Evolutionary conservation across 2,329 filamentous ascomycete genomes (phyloP).

Genomic region (Pestalotiopsis sp.): DNA sequence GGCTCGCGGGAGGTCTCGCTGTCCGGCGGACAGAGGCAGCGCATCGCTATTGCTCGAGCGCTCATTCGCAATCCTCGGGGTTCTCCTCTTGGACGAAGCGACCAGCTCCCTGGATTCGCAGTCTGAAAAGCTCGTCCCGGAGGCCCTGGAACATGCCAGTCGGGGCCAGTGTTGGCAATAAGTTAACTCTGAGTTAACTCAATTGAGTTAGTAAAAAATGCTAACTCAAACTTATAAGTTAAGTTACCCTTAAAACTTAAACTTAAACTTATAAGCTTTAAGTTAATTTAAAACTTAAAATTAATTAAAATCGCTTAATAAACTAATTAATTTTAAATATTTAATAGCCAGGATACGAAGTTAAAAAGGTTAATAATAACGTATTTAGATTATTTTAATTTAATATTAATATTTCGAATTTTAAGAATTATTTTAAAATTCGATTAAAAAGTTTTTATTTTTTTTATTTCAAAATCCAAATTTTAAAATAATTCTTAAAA

Average conservation of each 20-base stretch:
- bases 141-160: conserved; percentile 82
- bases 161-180: conserved; percentile 52
- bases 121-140: conserved; percentile 91
- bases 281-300: too few relatives aligned
- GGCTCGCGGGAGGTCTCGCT: conserved; percentile 76
- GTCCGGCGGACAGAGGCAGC: conserved; percentile 65
- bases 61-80: conserved; percentile 87
- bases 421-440: background rate
- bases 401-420: too few relatives aligned
- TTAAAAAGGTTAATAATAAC: too few relatives aligned
- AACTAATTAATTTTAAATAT: too few relatives aligned
- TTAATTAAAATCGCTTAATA: too few relatives aligned
- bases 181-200: background rate
- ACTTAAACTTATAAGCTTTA: too few relatives aligned
- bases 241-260: background rate
- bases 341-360: too few relatives aligned
- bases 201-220: background rate
- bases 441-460: too few relatives aligned
- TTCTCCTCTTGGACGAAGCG: conserved; percentile 91
- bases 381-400: too few relatives aligned
- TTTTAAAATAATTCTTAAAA: background rate
- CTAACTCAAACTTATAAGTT: background rate
- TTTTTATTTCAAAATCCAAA: background rate
- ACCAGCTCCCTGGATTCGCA: conserved; percentile 93
- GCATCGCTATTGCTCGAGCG: conserved; percentile 77